These are phyloP conservation scores for Saccharomycopsis amapae DNA, from an alignment of 805 yeast genomes.

Conservation along the genomic window DNA sequence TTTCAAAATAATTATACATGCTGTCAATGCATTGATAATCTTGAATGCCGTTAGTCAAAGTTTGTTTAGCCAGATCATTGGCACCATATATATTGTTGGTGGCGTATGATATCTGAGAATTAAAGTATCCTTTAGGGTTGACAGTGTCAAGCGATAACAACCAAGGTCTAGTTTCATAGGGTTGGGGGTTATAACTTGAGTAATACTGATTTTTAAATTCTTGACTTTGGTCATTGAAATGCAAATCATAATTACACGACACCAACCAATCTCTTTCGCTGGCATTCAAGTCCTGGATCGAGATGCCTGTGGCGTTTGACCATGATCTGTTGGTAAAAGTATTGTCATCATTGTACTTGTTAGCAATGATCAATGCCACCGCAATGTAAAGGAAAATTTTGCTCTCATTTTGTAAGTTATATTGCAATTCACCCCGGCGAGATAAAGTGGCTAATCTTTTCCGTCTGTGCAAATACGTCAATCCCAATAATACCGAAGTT, in stretches of 20 bases:
- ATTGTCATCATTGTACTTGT: constrained; percentile 93
- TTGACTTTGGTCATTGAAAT: constrained; percentile 1
- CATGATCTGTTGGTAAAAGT: constrained; percentile 93
- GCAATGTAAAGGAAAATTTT: constrained; percentile 50
- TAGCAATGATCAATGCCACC: constrained; percentile 72
- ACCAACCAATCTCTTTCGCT: constrained; percentile 67
- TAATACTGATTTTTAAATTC: background rate
- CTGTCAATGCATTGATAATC: constrained; percentile 4
- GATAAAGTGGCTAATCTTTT: constrained; percentile 31
- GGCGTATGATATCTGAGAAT: background rate
- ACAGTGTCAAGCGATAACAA: background rate
- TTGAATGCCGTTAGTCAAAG: constrained; percentile 3
- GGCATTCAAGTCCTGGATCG: constrained; percentile 49
- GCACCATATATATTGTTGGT: constrained; percentile 6
- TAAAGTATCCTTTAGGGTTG: background rate
- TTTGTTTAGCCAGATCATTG: background rate
- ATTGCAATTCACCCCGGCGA: constrained; percentile 29
- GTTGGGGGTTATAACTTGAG: background rate
- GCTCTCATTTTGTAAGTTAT: constrained; percentile 31
- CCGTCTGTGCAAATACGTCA: constrained; percentile 71
- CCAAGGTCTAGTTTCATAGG: constrained; percentile 12
- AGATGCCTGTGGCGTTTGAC: constrained; percentile 90
- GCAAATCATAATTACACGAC: constrained; percentile 19
- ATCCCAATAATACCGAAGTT: constrained; percentile 69
- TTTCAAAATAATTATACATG: constrained; percentile 4